Percentiles rank a stretch among this genome's conserved stretches.
Evolutionary conservation across 768 basidiomycete species (phyloP).

Genomic region (Lactifluus volemus): DNA sequence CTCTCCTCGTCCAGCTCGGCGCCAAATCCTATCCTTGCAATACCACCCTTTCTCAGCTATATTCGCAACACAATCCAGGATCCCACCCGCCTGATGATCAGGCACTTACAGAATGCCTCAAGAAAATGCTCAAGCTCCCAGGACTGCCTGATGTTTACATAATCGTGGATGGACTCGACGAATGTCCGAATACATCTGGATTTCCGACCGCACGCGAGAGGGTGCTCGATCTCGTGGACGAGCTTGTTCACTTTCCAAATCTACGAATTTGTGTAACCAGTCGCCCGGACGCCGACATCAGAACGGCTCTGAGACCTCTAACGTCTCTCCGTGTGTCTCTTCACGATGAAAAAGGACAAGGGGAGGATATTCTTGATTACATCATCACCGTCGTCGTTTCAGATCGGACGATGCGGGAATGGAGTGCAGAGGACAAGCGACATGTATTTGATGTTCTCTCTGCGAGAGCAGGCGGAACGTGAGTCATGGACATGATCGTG

Average conservation of each 20-base stretch:
- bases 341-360: not conserved
- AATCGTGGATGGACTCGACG: slow-evolving; percentile 1
- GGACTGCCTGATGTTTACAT: not conserved
- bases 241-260: not conserved
- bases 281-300: not conserved
- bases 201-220: not conserved
- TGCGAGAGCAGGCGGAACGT: not conserved
- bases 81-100: not conserved
- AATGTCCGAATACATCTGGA: not conserved
- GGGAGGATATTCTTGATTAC: not conserved
- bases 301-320: not conserved
- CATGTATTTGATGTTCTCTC: not conserved
- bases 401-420: not conserved
- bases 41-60: not conserved
- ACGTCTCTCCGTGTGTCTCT: not conserved
- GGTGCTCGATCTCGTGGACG: not conserved
- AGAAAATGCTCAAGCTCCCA: not conserved
- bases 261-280: not conserved
- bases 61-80: not conserved
- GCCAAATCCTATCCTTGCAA: not conserved
- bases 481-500: not conserved
- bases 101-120: not conserved
- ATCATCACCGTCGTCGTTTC: not conserved
- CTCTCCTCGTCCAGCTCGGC: not conserved
- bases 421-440: not conserved